phyloP scores from a whole-genome alignment of 139 green algal species.

The Choricystis sp. region DNA sequence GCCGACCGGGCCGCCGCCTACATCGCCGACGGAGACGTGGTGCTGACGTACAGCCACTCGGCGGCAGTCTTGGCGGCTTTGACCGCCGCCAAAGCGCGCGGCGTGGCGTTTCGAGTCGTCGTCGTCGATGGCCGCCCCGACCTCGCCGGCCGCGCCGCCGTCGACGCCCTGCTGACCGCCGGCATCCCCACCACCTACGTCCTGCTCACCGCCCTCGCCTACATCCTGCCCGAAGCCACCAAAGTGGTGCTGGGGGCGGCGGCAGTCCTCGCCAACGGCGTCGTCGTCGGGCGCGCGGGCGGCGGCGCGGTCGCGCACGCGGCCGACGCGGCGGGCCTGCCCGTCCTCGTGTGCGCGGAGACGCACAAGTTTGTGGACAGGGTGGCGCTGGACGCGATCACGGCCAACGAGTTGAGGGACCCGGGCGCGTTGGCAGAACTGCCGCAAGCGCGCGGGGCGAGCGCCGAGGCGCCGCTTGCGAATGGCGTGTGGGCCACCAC shows the following conservation, averaged over 20 bases:
- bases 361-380: slow-evolving; percentile 85
- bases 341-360: slow-evolving; percentile 84
- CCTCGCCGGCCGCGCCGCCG: slow-evolving; percentile 51
- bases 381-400: slow-evolving; percentile 80
- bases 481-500: neutral
- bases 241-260: slow-evolving; percentile 78
- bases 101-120: slow-evolving; percentile 44
- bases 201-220: slow-evolving; percentile 53
- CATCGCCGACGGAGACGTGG: slow-evolving; percentile 72
- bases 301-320: slow-evolving; percentile 72
- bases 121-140: slow-evolving; percentile 71
- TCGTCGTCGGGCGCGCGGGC: slow-evolving; percentile 65
- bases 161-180: slow-evolving; percentile 32
- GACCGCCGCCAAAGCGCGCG: slow-evolving; percentile 26
- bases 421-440: slow-evolving; percentile 32
- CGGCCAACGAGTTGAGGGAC: slow-evolving; percentile 87
- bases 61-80: slow-evolving; percentile 43
- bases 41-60: slow-evolving; percentile 75
- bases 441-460: neutral
- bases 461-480: slow-evolving; percentile 15
- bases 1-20: slow-evolving; percentile 48
- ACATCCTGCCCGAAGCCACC: slow-evolving; percentile 59
- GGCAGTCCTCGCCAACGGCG: slow-evolving; percentile 84
- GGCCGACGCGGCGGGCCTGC: slow-evolving; percentile 40
- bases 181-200: slow-evolving; percentile 67